Conservation (phyloP, 768 basidiomycete species). For the Psilocybe tampanensis region DNA sequence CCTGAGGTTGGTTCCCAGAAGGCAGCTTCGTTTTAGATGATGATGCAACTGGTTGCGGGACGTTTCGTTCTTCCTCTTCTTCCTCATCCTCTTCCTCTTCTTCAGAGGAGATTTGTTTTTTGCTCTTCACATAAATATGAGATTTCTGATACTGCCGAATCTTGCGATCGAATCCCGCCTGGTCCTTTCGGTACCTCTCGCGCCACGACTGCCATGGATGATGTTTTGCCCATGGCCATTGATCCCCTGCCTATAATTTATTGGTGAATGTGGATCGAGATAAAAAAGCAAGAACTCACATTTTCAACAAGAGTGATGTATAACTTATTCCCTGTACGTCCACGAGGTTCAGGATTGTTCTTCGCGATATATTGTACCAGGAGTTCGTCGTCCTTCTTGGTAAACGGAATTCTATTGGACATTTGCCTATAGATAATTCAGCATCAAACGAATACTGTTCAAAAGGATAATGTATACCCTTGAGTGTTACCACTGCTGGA, state of each 20-base stretch:
- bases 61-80: slow-evolving; percentile 3
- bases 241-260: slow-evolving; percentile 13
- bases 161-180: slow-evolving; percentile 38
- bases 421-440: neutral
- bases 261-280: neutral
- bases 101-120: slow-evolving; percentile 11
- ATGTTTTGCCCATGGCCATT: slow-evolving; percentile 53
- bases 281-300: slow-evolving; percentile 32
- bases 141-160: slow-evolving; percentile 29
- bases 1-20: neutral
- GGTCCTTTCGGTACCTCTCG: slow-evolving; percentile 55
- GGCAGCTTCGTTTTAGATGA: neutral
- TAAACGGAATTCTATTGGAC: slow-evolving; percentile 11
- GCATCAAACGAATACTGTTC: no score
- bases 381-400: slow-evolving; percentile 16
- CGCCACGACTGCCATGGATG: slow-evolving; percentile 70
- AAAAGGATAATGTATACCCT: no score
- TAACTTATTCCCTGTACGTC: slow-evolving; percentile 48
- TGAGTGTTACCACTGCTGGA: no score
- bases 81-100: slow-evolving; percentile 10
- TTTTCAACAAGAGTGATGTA: slow-evolving; percentile 47
- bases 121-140: slow-evolving; percentile 6
- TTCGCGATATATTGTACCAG: slow-evolving; percentile 40
- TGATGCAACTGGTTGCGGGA: neutral
- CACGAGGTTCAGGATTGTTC: slow-evolving; percentile 39